Conservation (phyloP, 2,329 filamentous ascomycete genomes). For the Gnomoniopsis smithogilvyi region DNA sequence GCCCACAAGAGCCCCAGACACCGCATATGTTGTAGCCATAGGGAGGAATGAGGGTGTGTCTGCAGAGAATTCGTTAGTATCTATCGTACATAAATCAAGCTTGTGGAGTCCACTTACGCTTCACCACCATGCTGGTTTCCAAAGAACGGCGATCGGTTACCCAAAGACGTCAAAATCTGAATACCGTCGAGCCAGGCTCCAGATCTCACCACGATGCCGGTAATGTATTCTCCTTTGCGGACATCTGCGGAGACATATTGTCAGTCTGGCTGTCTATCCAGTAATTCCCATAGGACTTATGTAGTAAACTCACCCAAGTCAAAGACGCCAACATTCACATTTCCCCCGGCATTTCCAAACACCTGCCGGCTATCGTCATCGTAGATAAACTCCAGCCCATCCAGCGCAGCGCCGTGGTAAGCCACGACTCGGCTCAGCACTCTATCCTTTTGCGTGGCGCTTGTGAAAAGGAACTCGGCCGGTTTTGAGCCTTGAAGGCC, state of each 20-base stretch:
- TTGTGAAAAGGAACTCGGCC: constrained; percentile 72
- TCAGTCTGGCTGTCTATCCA: background rate
- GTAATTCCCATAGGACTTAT: background rate
- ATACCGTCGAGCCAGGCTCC: constrained; percentile 85
- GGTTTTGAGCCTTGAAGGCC: constrained; percentile 67
- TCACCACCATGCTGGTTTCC: constrained; percentile 78
- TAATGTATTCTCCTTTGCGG: constrained; percentile 78
- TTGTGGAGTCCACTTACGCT: constrained; percentile 59
- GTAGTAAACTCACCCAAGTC: constrained; percentile 60
- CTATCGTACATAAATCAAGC: background rate
- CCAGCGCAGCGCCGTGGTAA: constrained; percentile 72
- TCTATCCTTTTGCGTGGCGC: constrained; percentile 64
- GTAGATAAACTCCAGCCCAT: constrained; percentile 90
- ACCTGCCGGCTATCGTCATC: constrained; percentile 82
- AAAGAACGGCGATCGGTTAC: constrained; percentile 81
- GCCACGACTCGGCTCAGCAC: constrained; percentile 72
- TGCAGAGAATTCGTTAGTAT: constrained; percentile 36
- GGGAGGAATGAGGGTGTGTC: constrained; percentile 84
- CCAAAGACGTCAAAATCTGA: constrained; percentile 83
- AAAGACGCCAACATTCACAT: constrained; percentile 69
- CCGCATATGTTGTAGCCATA: constrained; percentile 86
- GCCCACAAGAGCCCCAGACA: constrained; percentile 74
- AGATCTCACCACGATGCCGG: constrained; percentile 79
- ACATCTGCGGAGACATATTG: constrained; percentile 55
- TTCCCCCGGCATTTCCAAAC: constrained; percentile 78